phyloP scores from a whole-genome alignment of 1,284 basidiomycete species.

The Leccinum pachyderme region DNA sequence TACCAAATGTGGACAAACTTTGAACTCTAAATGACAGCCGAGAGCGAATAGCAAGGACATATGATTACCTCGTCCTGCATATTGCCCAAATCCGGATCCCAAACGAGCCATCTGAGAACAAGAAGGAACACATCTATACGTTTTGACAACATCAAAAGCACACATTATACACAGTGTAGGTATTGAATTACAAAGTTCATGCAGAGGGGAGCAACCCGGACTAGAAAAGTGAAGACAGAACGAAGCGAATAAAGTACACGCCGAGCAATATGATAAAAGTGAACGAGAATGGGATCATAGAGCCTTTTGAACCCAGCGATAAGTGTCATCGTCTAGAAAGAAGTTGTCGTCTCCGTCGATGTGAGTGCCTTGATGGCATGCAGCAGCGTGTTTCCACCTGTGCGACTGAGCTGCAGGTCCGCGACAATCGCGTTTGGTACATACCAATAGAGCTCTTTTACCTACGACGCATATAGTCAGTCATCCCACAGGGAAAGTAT shows the following conservation, averaged over 20 bases:
- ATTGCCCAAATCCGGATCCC: no score
- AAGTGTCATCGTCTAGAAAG: conserved; percentile 43
- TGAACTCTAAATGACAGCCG: no score
- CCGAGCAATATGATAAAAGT: not conserved
- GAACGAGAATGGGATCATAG: conserved; percentile 2
- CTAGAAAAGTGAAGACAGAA: conserved; percentile 1
- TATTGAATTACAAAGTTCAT: conserved; percentile 4
- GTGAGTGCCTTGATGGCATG: conserved; percentile 60
- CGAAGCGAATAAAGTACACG: conserved; percentile 7
- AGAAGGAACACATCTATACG: not conserved
- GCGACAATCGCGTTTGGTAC: conserved; percentile 19
- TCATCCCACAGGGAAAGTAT: not conserved
- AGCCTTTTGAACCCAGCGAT: conserved; percentile 15
- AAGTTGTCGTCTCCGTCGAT: conserved; percentile 55
- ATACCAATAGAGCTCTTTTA: conserved; percentile 73
- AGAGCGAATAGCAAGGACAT: no score
- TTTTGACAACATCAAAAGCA: conserved; percentile 2
- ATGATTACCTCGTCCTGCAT: no score
- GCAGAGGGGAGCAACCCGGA: conserved; percentile 15
- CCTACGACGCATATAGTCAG: conserved; percentile 37
- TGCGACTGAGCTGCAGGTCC: conserved; percentile 6
- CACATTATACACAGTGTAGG: not conserved
- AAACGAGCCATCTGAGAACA: no score
- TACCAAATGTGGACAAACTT: no score
- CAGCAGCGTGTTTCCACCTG: conserved; percentile 81